Evolutionary conservation across 306 rosid genomes (phyloP).

Genomic region (Spatholobus suberectus): DNA sequence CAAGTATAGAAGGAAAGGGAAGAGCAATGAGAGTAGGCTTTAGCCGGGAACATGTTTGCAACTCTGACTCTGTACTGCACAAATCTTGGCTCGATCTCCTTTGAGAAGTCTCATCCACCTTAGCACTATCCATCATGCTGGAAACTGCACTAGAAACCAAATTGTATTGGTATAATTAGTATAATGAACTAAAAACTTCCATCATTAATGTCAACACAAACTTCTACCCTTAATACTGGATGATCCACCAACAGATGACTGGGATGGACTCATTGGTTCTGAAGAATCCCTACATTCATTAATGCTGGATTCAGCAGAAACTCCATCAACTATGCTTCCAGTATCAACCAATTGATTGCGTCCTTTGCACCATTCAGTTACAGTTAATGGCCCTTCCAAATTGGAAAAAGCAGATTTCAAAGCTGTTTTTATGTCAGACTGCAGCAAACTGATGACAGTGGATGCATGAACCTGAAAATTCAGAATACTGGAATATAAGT

Average conservation of each 20-base stretch:
- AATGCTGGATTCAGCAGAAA: slow-evolving; percentile 83
- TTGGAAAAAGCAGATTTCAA: slow-evolving; percentile 88
- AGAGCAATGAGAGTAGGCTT: slow-evolving; percentile 81
- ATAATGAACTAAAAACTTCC: slow-evolving; percentile 28
- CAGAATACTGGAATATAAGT: slow-evolving; percentile 34
- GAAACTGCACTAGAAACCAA: slow-evolving; percentile 53
- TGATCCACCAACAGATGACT: slow-evolving; percentile 80
- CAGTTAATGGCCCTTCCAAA: slow-evolving; percentile 91
- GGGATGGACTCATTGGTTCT: slow-evolving; percentile 94
- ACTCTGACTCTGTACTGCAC: slow-evolving; percentile 77
- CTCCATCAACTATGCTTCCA: slow-evolving; percentile 72
- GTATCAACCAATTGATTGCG: slow-evolving; percentile 75
- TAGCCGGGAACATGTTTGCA: slow-evolving; percentile 64
- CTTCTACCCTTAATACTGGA: slow-evolving; percentile 77
- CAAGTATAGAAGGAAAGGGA: slow-evolving; percentile 94
- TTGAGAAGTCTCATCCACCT: slow-evolving; percentile 80
- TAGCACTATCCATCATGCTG: slow-evolving; percentile 66
- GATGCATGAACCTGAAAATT: slow-evolving; percentile 84
- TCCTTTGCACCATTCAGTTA: slow-evolving; percentile 97
- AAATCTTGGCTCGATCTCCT: slow-evolving; percentile 85
- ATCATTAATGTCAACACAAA: slow-evolving; percentile 27
- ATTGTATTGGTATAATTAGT: slow-evolving; percentile 14
- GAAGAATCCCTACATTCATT: slow-evolving; percentile 89
- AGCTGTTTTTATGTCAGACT: slow-evolving; percentile 91
- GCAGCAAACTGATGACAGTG: slow-evolving; percentile 82